phyloP scores from a whole-genome alignment of 2,329 filamentous ascomycete species.

The Alternaria brassicae region DNA sequence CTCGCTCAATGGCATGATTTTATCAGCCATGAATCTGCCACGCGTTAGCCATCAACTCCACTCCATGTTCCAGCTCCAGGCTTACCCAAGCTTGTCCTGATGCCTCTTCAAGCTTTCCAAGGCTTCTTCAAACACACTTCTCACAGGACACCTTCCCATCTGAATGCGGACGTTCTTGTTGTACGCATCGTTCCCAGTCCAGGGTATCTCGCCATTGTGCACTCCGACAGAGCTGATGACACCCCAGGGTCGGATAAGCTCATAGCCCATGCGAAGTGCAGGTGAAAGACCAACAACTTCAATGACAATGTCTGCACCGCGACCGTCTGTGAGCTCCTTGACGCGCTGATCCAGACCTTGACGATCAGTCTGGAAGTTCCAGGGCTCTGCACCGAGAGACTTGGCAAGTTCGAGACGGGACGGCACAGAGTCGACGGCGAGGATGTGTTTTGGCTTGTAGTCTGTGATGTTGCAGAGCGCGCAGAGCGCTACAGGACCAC shows the following conservation, averaged over 20 bases:
- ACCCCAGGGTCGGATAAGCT: conserved; percentile 59
- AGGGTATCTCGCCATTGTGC: conserved; percentile 58
- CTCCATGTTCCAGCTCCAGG: not conserved
- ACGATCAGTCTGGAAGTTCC: conserved; percentile 75
- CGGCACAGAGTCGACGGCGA: conserved; percentile 80
- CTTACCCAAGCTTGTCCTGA: conserved; percentile 57
- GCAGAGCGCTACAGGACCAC: conserved; percentile 81
- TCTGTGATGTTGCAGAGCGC: conserved; percentile 80
- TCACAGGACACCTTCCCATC: conserved; percentile 60
- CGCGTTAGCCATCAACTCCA: conserved; percentile 2
- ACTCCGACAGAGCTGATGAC: conserved; percentile 58
- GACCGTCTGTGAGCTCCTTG: conserved; percentile 75
- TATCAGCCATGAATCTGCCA: conserved; percentile 59
- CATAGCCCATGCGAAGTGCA: conserved; percentile 57
- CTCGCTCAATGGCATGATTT: conserved; percentile 59
- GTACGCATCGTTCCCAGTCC: conserved; percentile 58
- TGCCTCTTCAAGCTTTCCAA: conserved; percentile 56
- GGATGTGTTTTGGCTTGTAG: conserved; percentile 74
- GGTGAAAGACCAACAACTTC: conserved; percentile 59
- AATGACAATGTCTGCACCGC: conserved; percentile 85
- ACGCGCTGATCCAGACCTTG: conserved; percentile 72
- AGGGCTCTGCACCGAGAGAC: conserved; percentile 78
- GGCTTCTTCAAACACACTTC: conserved; percentile 58
- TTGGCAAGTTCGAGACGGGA: conserved; percentile 76
- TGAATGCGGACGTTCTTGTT: conserved; percentile 59